phyloP scores from a whole-genome alignment of 352 stramenopile genomes.

The Pythium brachiatum region DNA sequence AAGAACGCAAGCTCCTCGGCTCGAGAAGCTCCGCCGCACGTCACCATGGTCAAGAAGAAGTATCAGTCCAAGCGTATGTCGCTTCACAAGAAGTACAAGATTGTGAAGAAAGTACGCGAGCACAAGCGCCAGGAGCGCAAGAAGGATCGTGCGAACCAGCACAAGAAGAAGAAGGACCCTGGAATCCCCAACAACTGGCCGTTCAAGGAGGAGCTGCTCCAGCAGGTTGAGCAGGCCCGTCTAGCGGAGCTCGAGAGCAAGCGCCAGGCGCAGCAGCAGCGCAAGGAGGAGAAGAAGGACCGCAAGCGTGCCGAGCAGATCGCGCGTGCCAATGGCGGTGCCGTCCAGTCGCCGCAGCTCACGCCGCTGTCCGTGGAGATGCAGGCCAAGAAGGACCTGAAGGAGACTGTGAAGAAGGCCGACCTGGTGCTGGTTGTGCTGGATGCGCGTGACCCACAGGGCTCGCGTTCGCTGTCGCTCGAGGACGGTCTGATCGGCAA shows the following conservation, averaged over 20 bases:
- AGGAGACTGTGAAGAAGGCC: slow-evolving; percentile 57
- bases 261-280: slow-evolving; percentile 54
- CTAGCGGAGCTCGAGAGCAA: slow-evolving; percentile 68
- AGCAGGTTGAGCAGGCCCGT: slow-evolving; percentile 78
- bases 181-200: slow-evolving; percentile 98
- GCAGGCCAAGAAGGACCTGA: slow-evolving; percentile 78
- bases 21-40: neutral
- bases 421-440: slow-evolving; percentile 89
- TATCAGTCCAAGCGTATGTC: slow-evolving; percentile 96
- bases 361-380: slow-evolving; percentile 72
- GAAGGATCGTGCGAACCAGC: slow-evolving; percentile 79
- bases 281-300: slow-evolving; percentile 71
- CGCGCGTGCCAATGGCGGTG: slow-evolving; percentile 29
- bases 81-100: slow-evolving; percentile 99
- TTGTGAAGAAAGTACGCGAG: slow-evolving; percentile 89
- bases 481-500: slow-evolving; percentile 95
- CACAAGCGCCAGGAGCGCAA: slow-evolving; percentile 95
- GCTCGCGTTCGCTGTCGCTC: slow-evolving; percentile 90
- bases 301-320: slow-evolving; percentile 41
- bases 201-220: slow-evolving; percentile 95
- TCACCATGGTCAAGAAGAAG: slow-evolving; percentile 99
- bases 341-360: slow-evolving; percentile 24
- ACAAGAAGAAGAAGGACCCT: slow-evolving; percentile 96
- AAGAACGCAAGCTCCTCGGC: neutral
- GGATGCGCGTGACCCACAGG: slow-evolving; percentile 97